These are phyloP conservation scores for Cutaneotrichosporon daszewskae DNA, from an alignment of 1,284 basidiomycete genomes.

Conservation along the genomic window DNA sequence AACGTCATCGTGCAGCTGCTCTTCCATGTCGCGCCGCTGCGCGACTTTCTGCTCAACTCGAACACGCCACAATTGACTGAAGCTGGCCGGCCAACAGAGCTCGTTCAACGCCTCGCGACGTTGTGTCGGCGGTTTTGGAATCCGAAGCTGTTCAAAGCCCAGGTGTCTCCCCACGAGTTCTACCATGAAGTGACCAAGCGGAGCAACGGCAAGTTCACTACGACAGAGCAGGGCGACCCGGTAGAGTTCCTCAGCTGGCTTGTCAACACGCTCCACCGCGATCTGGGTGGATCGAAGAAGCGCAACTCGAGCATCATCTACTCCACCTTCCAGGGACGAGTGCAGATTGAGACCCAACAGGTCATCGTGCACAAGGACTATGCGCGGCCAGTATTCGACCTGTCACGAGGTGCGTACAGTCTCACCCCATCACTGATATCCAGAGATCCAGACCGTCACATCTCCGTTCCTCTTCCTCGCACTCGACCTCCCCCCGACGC, in stretches of 20 bases:
- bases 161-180: slow-evolving; percentile 97
- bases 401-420: slow-evolving; percentile 68
- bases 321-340: slow-evolving; percentile 86
- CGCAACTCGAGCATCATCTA: slow-evolving; percentile 85
- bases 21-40: slow-evolving; percentile 81
- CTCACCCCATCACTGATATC: slow-evolving; percentile 5
- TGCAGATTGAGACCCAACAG: slow-evolving; percentile 89
- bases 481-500: slow-evolving; percentile 90
- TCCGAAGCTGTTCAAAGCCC: slow-evolving; percentile 88
- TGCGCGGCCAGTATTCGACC: slow-evolving; percentile 78
- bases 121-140: slow-evolving; percentile 95
- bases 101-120: slow-evolving; percentile 77
- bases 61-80: slow-evolving; percentile 49
- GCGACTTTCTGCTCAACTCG: slow-evolving; percentile 78
- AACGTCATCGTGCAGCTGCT: slow-evolving; percentile 94
- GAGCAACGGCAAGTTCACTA: slow-evolving; percentile 79
- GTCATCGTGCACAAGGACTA: slow-evolving; percentile 74
- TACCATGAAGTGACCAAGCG: slow-evolving; percentile 89
- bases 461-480: slow-evolving; percentile 94
- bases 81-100: slow-evolving; percentile 54
- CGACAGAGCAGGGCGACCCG: slow-evolving; percentile 92
- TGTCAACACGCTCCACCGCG: slow-evolving; percentile 84
- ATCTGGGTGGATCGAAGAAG: slow-evolving; percentile 83
- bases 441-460: slow-evolving; percentile 76
- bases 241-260: slow-evolving; percentile 96